phyloP scores from a whole-genome alignment of 805 yeast genomes.

The Priceomyces haplophilus region DNA sequence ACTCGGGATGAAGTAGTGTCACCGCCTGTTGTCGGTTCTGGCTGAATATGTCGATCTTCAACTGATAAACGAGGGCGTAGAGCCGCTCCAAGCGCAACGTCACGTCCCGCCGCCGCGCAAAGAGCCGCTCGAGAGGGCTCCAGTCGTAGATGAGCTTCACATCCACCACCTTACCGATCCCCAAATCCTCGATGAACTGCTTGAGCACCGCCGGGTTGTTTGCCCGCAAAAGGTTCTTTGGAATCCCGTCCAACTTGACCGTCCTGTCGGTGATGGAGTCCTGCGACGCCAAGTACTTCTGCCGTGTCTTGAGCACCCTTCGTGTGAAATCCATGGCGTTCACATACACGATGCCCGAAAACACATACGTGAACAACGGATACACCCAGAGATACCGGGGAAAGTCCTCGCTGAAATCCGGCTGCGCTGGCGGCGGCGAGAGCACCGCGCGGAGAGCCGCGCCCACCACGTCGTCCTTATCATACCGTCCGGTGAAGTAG shows the following conservation, averaged over 20 bases:
- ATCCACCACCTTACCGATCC: conserved; percentile 53
- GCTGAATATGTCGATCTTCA: conserved; percentile 40
- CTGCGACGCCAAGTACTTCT: conserved; percentile 57
- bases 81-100: conserved; percentile 37
- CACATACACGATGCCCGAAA: conserved; percentile 46
- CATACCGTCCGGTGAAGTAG: conserved; percentile 42
- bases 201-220: conserved; percentile 43
- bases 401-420: conserved; percentile 31
- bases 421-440: background rate
- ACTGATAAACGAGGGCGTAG: conserved; percentile 41
- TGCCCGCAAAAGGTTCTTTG: conserved; percentile 35
- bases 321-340: conserved; percentile 47
- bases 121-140: conserved; percentile 38
- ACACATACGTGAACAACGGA: conserved; percentile 54
- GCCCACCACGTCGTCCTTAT: conserved; percentile 33
- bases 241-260: conserved; percentile 53
- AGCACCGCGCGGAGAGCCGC: conserved; percentile 7
- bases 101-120: conserved; percentile 30
- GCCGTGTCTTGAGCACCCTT: conserved; percentile 50
- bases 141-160: conserved; percentile 49
- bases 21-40: conserved; percentile 32
- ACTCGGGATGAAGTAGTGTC: conserved; percentile 14
- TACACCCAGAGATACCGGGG: conserved; percentile 50
- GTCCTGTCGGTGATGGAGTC: conserved; percentile 60
- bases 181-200: conserved; percentile 50